Base-by-base conservation (phyloP, 2,329 filamentous ascomycete genomes). In the Hypoxylon sp. region DNA sequence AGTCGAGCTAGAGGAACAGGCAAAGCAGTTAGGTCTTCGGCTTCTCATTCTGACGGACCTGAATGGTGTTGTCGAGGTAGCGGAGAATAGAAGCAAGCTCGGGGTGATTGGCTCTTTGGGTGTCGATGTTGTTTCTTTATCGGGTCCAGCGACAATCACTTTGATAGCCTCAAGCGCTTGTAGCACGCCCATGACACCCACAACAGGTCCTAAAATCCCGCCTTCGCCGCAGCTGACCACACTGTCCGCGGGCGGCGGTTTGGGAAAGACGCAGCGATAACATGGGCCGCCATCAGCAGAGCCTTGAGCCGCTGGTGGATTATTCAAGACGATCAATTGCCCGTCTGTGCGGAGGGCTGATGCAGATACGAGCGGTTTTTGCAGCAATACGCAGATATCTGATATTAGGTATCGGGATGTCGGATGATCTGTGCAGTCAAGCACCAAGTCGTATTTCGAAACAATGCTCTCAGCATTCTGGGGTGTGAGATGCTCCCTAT, bases 391-490 rank as follows among this genome's bases (percentile, higher is more conserved):
- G 73, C 93, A 97, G 14, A 92, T 88, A 77, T 99, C 96, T 0
- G 93, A 97, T 70, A 98, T 93, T 49, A 98, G 87, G 78, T 99
- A 98, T 46, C 96, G 92, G 0, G 93, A 93, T 1, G 93, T 91
- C 0, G 96, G 95, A 71, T 95, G 94, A 79, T 99, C 96, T 9
- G 95, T 98, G 78, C 96, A 99, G 79, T 99, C 96, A 11, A 99
- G 88, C 1, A 98, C 89, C 0, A 98, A 73, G 74, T 97, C 93
- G 76, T 97, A 98, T 3, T 82, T 74, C 0, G 83, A 80, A 61
- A 97, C 87, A 43, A 93, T 89, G 0, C 83, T 78, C 5, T 88
- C 80, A 0, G 93, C 92, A 57, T 91, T 92, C 64, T 88, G 81
- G 0, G 93, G 86, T 0, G 87, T 89, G 13, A 98, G 86, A 69